Base-by-base conservation (phyloP, 1,284 basidiomycete species). In the Anthracocystis panici-leucophaei region DNA sequence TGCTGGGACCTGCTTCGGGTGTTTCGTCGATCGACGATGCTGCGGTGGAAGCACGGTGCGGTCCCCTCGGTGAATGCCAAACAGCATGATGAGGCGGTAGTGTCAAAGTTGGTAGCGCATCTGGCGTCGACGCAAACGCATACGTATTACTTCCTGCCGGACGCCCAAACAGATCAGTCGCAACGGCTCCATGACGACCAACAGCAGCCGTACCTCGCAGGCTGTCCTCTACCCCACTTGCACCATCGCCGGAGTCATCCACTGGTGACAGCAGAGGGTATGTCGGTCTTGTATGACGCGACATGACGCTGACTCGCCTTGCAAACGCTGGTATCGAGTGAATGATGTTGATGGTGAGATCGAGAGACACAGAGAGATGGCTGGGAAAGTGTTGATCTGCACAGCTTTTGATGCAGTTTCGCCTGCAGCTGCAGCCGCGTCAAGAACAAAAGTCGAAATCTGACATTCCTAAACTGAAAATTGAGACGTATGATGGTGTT, bases 151-250 rank as follows among this genome's bases (percentile, higher is more conserved):
- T 20, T 14, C 12, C 21, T 8, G 23, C 35, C 21, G 14, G 49
- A 44, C 27, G 46, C 12, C 35, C 11, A n/a, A 56, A 62, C 14
- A 54, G 21, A n/a, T 49, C 20, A 35, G 20, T 16, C n/a, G 58
- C 41, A 25, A 38, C 7, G 27, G n/a, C 40, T 25, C 18, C 25
- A 38, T 54, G n/a, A n/a, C 57, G 45, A 33, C 27, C 53, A 5
- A 27, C 29, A 44, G 40, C 31, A 11, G 18, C 40, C 11, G 49
- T 16, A 5, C 51, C 57, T 14, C 50, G 45, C n/a, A 60, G 48
- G 46, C 64, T 66, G 33, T 66, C 57, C n/a, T 52, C 57, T 3
- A 59, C 44, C 18, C 45, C 57, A 9, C 40, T 59, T 14, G 48
- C 41, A 31, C 23, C 55, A 11, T 58, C 57, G 40, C 40, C 57